Evolutionary conservation across 2,329 filamentous ascomycete genomes (phyloP).

Genomic region (Alternaria solani): DNA sequence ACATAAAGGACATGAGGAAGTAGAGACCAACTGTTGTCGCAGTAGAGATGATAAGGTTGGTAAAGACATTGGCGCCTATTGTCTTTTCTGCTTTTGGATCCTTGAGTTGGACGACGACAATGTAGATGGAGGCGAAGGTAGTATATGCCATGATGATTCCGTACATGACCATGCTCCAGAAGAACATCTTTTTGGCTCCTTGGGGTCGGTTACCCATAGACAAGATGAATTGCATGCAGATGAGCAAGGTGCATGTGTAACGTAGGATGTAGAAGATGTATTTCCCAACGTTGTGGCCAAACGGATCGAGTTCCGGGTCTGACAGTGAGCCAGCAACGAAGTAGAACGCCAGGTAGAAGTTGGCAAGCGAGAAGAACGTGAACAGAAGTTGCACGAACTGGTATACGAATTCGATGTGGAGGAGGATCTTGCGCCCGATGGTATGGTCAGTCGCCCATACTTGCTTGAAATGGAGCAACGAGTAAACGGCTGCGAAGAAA

Average conservation of each 20-base stretch:
- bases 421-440: slow-evolving; percentile 82
- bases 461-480: slow-evolving; percentile 91
- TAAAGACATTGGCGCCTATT: slow-evolving; percentile 89
- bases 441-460: slow-evolving; percentile 95
- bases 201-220: slow-evolving; percentile 96
- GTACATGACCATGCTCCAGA: slow-evolving; percentile 89
- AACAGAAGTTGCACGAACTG: slow-evolving; percentile 92
- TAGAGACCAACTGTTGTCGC: slow-evolving; percentile 90
- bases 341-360: slow-evolving; percentile 99
- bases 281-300: slow-evolving; percentile 83
- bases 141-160: slow-evolving; percentile 95
- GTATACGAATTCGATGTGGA: slow-evolving; percentile 95
- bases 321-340: slow-evolving; percentile 92
- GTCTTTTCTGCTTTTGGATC: slow-evolving; percentile 59
- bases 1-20: slow-evolving; percentile 95
- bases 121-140: slow-evolving; percentile 86
- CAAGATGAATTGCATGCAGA: slow-evolving; percentile 94
- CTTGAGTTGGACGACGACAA: slow-evolving; percentile 82
- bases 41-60: slow-evolving; percentile 91
- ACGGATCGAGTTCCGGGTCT: slow-evolving; percentile 83
- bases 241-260: slow-evolving; percentile 85
- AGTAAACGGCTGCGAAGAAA: slow-evolving; percentile 98
- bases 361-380: slow-evolving; percentile 97
- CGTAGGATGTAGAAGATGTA: slow-evolving; percentile 87
- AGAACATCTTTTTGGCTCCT: slow-evolving; percentile 89